These are phyloP conservation scores for Hyaloscypha finlandica DNA, from an alignment of 495 filamentous ascomycete genomes.

Conservation along the genomic window DNA sequence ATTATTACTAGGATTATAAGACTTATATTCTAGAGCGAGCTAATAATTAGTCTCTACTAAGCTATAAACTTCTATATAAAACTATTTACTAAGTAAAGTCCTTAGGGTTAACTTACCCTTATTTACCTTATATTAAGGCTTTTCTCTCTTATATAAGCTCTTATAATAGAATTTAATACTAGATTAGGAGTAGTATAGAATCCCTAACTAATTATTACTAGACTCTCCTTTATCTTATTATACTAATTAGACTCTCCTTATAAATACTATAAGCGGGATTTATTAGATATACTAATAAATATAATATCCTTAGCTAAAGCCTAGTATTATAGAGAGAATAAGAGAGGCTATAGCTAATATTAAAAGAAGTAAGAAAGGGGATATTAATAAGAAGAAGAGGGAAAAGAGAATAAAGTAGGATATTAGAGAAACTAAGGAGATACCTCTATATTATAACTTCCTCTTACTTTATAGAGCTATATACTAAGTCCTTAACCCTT, in stretches of 20 bases:
- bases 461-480: no score
- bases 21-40: constrained; percentile 38
- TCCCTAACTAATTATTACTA: constrained; percentile 39
- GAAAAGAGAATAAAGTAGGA: no score
- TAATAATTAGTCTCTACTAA: constrained; percentile 40
- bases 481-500: no score
- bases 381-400: no score
- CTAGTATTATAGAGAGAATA: neutral
- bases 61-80: constrained; percentile 33
- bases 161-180: constrained; percentile 40
- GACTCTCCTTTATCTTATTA: neutral
- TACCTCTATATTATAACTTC: no score
- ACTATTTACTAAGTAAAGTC: constrained; percentile 1
- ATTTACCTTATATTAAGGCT: constrained; percentile 23
- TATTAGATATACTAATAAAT: neutral
- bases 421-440: no score
- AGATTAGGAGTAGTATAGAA: constrained; percentile 53
- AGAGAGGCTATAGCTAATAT: no score
- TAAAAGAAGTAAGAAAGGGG: no score
- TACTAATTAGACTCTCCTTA: no score
- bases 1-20: no score
- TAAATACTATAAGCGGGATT: no score
- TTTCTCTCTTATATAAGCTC: constrained; percentile 36
- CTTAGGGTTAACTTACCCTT: neutral
- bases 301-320: neutral